These are phyloP conservation scores for Pseudonitzschia multiseries DNA, from an alignment of 108 stramenopile genomes.

Conservation along the genomic window DNA sequence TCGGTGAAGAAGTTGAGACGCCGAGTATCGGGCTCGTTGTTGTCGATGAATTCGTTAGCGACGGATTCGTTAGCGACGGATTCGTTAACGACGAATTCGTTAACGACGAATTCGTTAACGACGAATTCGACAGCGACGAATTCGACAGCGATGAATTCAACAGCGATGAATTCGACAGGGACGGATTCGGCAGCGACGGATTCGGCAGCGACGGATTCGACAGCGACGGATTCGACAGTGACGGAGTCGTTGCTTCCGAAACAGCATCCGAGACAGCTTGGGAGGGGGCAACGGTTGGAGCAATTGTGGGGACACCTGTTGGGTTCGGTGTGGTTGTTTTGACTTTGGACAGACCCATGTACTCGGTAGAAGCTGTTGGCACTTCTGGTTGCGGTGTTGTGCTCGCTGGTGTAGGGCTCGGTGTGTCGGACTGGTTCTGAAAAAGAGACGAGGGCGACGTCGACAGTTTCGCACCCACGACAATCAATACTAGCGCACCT, in stretches of 20 bases:
- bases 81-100: not conserved
- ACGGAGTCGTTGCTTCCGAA: not conserved
- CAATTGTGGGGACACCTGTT: not conserved
- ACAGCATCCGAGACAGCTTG: not conserved
- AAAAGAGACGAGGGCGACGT: not conserved
- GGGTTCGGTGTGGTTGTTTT: too few species aligned
- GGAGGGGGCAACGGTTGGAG: slow-evolving; percentile 2
- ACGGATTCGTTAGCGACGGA: not conserved
- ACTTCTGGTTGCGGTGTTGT: not conserved
- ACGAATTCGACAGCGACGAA: not conserved
- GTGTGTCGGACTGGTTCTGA: not conserved
- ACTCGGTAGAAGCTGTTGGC: not conserved
- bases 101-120: too few species aligned
- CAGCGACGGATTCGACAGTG: not conserved
- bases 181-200: not conserved
- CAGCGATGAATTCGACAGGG: slow-evolving; percentile 7
- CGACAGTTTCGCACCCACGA: slow-evolving; percentile 32
- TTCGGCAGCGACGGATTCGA: not conserved
- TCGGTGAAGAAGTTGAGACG: not conserved
- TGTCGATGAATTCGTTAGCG: slow-evolving; percentile 6
- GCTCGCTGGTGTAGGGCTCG: not conserved
- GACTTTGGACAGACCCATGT: too few species aligned
- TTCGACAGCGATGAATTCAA: too few species aligned
- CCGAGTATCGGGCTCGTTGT: not conserved
- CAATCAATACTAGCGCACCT: slow-evolving; percentile 41